Evolutionary conservation across 495 filamentous ascomycete genomes (phyloP).

Genomic region (Talaromyces ruber): DNA sequence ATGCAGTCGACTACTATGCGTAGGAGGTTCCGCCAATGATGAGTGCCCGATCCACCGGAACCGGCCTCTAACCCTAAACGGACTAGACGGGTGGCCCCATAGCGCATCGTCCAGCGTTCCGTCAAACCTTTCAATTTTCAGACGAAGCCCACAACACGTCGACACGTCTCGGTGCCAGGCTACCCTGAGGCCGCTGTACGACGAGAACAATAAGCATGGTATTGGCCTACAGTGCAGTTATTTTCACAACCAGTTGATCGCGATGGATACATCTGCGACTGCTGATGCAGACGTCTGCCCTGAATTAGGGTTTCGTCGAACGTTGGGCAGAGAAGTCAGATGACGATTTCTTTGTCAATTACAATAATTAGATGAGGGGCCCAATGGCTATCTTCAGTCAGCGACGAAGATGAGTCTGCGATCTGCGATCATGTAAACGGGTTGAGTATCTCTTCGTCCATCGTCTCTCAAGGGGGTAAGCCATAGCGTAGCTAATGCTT

Average conservation of each 20-base stretch:
- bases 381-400: neutral
- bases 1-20: too few relatives aligned
- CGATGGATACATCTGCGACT: neutral
- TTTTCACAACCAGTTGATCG: neutral
- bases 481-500: neutral
- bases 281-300: neutral
- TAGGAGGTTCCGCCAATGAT: neutral
- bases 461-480: neutral
- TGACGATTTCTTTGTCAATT: neutral
- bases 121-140: neutral
- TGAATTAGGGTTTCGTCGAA: neutral
- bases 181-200: neutral
- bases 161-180: neutral
- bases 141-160: neutral
- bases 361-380: neutral
- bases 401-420: neutral
- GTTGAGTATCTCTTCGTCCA: neutral
- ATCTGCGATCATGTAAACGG: neutral
- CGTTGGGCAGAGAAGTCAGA: neutral
- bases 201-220: neutral
- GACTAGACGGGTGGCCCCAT: neutral
- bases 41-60: neutral
- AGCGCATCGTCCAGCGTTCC: neutral
- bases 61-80: neutral
- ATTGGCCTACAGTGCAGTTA: too few relatives aligned